These are phyloP conservation scores for Irineochytrium annulatum DNA, from an alignment of 192 early-diverging fungal genomes.

Conservation along the genomic window DNA sequence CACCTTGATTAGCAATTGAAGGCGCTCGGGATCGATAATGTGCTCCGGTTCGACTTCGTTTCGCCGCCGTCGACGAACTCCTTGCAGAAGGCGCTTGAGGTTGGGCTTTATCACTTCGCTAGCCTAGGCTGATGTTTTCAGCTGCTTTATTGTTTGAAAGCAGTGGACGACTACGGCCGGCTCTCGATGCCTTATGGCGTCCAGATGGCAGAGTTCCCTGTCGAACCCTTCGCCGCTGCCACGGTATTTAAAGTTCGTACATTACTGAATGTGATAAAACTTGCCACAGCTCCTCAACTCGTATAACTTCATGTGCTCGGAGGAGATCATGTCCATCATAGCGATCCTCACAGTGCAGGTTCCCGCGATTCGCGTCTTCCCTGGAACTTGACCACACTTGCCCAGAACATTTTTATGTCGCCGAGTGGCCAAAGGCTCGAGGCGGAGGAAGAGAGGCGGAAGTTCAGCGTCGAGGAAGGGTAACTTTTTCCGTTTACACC, in stretches of 20 bases:
- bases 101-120: slow-evolving; percentile 7
- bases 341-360: slow-evolving; percentile 77
- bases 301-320: slow-evolving; percentile 56
- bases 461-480: slow-evolving; percentile 75
- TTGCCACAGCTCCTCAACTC: slow-evolving; percentile 52
- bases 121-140: slow-evolving; percentile 4
- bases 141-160: slow-evolving; percentile 69
- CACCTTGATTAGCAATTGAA: slow-evolving; percentile 54
- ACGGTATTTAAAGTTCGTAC: slow-evolving; percentile 33
- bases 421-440: slow-evolving; percentile 28
- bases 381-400: neutral
- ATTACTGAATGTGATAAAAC: neutral
- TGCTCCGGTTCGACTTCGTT: slow-evolving; percentile 74
- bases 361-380: slow-evolving; percentile 37
- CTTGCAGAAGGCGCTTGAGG: slow-evolving; percentile 66
- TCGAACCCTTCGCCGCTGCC: slow-evolving; percentile 67
- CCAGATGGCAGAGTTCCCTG: slow-evolving; percentile 69
- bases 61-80: slow-evolving; percentile 69
- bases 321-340: slow-evolving; percentile 74
- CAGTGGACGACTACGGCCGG: slow-evolving; percentile 65
- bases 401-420: slow-evolving; percentile 32
- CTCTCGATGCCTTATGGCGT: slow-evolving; percentile 68
- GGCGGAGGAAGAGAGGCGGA: slow-evolving; percentile 55
- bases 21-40: slow-evolving; percentile 76
- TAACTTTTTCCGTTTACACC: slow-evolving; percentile 50